Percentiles rank a stretch among this genome's conserved stretches.
Conservation (phyloP, 2,329 filamentous ascomycete species). For the Diaporthe vaccinii region DNA sequence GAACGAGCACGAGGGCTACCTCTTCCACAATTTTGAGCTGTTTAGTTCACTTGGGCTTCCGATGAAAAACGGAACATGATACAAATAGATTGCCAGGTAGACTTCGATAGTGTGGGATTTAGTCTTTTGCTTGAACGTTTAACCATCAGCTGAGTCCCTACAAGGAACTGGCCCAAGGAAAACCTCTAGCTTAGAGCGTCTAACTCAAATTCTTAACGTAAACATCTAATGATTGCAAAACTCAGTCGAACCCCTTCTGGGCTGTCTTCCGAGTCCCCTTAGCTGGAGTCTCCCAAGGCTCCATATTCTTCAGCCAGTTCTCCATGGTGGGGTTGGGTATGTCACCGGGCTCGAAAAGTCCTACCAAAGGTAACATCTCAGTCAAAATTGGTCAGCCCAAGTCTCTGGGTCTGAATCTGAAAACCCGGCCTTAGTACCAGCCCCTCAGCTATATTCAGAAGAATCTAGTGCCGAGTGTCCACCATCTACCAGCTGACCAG, state of each 20-base stretch:
- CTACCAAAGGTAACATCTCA: not conserved
- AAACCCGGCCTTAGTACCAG: not conserved
- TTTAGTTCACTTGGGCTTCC: no score
- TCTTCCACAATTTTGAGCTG: no score
- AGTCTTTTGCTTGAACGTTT: no score
- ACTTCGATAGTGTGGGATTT: no score
- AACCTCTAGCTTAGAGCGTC: no score
- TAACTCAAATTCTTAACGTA: not conserved
- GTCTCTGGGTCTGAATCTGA: not conserved
- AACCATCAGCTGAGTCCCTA: not conserved
- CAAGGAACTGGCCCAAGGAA: not conserved
- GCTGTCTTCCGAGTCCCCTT: slow-evolving; percentile 13
- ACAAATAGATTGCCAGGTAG: no score
- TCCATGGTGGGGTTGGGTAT: slow-evolving; percentile 12
- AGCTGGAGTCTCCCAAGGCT: slow-evolving; percentile 4
- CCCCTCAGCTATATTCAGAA: not conserved
- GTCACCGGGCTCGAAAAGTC: slow-evolving; percentile 1
- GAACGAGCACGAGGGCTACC: no score
- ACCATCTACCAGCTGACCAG: no score
- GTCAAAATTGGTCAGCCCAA: not conserved
- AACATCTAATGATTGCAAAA: not conserved
- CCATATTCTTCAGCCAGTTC: slow-evolving; percentile 23
- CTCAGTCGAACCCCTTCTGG: not conserved
- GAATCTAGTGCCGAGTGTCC: not conserved
- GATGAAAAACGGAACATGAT: no score